Evolutionary conservation across 2,329 filamentous ascomycete genomes (phyloP), one percentile per base, ranked within the genome.

Genomic region (Neonectria sp.): DNA sequence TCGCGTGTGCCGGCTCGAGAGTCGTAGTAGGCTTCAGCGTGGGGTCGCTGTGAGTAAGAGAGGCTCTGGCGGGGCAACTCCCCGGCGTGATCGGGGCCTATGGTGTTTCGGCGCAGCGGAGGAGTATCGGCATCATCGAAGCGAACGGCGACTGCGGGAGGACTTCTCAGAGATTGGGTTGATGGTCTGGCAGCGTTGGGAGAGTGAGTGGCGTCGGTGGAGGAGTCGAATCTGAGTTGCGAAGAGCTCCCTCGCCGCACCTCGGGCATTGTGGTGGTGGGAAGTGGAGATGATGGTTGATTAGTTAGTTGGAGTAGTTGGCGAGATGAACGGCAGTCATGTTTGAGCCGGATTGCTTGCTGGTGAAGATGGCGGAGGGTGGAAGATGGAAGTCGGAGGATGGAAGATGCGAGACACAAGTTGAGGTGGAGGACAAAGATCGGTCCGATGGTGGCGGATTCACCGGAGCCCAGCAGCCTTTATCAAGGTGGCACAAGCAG

Each of bases 1-100:
- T 69, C 62, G 21, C 72, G 74, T 3, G 79, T 81, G 15, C 76
- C 81, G 37, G 81, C 81, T 35, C 81, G 76, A 6, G 81, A 82
- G 69, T 82, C 81, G 74, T 82, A 82, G 74, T 82, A 82, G 40
- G 76, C 81, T 6, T 75, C 73, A n/a, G 79, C 79, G n/a, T 60
- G 31, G 7, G 77, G 74, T 6, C 81, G 75, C 25, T 77, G 76
- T 3, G 76, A 73, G 63, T 82, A 82, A 4, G 79, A 81, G 4
- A 82, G 72, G 62, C 80, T 82, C 52, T 72, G 73, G 17, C 80
- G 75, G 9, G 75, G 68, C 2, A 62, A 55, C 31, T 78, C 76
- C 11, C n/a, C 17, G 5, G 65, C 55, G 55, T 68, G 57, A 4
- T 66, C 68, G 9, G 67, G 60, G 25, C 66, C 59, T 46, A 67